A percentile compares a stretch with the other conserved stretches of the same genome.
Evolutionary conservation across 129 eudicot species (phyloP).

Genomic region (Heracleum sosnowskyi): DNA sequence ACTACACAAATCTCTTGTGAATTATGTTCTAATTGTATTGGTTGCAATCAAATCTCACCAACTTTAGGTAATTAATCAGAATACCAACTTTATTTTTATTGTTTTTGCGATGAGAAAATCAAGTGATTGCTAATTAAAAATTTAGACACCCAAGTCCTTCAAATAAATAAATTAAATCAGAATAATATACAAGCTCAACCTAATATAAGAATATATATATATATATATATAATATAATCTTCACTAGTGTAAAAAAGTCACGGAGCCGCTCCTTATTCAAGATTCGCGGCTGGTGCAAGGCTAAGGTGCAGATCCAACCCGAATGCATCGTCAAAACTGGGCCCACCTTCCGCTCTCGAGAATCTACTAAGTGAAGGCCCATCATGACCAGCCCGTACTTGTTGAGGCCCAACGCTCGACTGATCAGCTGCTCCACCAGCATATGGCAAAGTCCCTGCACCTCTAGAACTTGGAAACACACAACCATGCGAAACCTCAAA

Average conservation of each 20-base stretch:
- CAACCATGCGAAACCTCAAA: slow-evolving; percentile 79
- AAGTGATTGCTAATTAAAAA: too few species aligned
- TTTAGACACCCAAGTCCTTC: too few species aligned
- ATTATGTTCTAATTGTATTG: too few species aligned
- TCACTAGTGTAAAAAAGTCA: not conserved
- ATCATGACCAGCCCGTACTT: slow-evolving; percentile 34
- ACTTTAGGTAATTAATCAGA: too few species aligned
- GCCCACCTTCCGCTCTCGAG: slow-evolving; percentile 60
- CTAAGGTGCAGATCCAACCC: slow-evolving; percentile 86
- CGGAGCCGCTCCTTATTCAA: slow-evolving; percentile 8
- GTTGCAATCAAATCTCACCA: too few species aligned
- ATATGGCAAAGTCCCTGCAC: slow-evolving; percentile 41
- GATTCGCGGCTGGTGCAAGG: slow-evolving; percentile 52
- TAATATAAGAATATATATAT: not conserved
- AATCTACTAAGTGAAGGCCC: slow-evolving; percentile 77
- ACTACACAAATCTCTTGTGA: too few species aligned
- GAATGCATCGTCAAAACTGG: slow-evolving; percentile 56
- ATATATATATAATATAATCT: too few species aligned
- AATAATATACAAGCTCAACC: not conserved
- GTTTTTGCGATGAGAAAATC: too few species aligned
- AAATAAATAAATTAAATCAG: not conserved
- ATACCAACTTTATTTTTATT: too few species aligned
- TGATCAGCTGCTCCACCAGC: slow-evolving; percentile 46
- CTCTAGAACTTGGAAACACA: slow-evolving; percentile 44
- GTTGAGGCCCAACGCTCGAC: slow-evolving; percentile 41